Percentiles rank a stretch among this genome's conserved stretches.
These are phyloP conservation scores for Oligophagozyma castellii DNA, from an alignment of 1,139 yeast genomes.

Conservation along the genomic window DNA sequence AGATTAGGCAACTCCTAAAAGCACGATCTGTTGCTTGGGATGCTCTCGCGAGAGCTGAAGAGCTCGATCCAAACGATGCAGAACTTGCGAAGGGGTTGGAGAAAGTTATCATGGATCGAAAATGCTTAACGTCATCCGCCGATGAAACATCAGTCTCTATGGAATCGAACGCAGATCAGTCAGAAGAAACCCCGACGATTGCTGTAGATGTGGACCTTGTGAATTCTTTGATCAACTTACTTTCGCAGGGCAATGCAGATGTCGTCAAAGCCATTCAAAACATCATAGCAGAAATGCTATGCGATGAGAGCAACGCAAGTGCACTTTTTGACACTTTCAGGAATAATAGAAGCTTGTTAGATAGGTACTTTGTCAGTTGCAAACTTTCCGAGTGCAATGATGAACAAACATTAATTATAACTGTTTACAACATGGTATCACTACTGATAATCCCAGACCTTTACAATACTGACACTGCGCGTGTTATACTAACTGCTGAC, in stretches of 20 bases:
- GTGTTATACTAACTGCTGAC: slow-evolving; percentile 10
- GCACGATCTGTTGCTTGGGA: slow-evolving; percentile 90
- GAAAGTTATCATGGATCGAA: slow-evolving; percentile 13
- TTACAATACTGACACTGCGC: slow-evolving; percentile 10
- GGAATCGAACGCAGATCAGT: no score
- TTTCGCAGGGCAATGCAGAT: slow-evolving; percentile 30
- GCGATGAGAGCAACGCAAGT: slow-evolving; percentile 24
- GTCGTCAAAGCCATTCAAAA: slow-evolving; percentile 63
- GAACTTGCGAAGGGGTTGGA: slow-evolving; percentile 20
- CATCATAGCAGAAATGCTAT: slow-evolving; percentile 47
- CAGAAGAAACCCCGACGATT: slow-evolving; percentile 10
- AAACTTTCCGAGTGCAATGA: slow-evolving; percentile 11
- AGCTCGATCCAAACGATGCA: slow-evolving; percentile 30
- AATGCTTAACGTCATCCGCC: slow-evolving; percentile 8
- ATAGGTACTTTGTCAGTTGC: slow-evolving; percentile 23
- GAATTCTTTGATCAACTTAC: slow-evolving; percentile 18
- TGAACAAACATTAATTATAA: slow-evolving; percentile 17
- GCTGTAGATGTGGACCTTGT: slow-evolving; percentile 17
- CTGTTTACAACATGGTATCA: slow-evolving; percentile 22
- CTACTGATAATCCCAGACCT: slow-evolving; percentile 22
- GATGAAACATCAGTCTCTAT: slow-evolving; percentile 1
- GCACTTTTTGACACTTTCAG: slow-evolving; percentile 33
- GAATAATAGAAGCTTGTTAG: slow-evolving; percentile 25
- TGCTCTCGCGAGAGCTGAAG: slow-evolving; percentile 67
- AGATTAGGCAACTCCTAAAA: slow-evolving; percentile 59